Base-by-base conservation (phyloP, 2,329 filamentous ascomycete genomes). In the Neonectria faginata region DNA sequence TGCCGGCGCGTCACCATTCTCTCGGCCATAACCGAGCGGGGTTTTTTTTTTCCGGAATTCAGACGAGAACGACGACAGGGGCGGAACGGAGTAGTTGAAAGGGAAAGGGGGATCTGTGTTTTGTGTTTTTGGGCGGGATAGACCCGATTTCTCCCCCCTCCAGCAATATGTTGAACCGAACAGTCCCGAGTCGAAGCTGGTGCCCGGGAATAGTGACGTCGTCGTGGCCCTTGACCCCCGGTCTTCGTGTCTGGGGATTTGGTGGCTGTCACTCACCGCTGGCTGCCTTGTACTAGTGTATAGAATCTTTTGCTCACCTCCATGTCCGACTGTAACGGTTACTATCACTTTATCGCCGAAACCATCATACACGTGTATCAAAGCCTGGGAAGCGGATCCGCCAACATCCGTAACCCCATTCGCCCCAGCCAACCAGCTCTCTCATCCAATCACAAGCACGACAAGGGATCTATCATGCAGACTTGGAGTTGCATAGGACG, bases 251-350 rank as follows among this genome's bases (percentile, higher is more conserved):
- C 60, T 31, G 18, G 52, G 33, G 22, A 41, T 11, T 54, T 8
- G 11, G 39, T 54, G 53, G 36, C 52, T 62, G 56, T 67, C 62
- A 56, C 64, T 68, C 67, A 59, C 68, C 63, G 52, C 62, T 72
- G 64, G 67, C 64, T 61, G 63, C 69, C 70, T 72, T 79, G 77
- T 78, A 78, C 67, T 75, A 77, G 74, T 79, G 77, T 78, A 79
- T 78, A 79, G 75, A 79, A 67, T 67, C 48, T 65, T 69, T 66
- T 67, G 68, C 62, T 68, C 57, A 65, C 64, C 56, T 64, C 39
- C 51, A 45, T 45, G 25, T 51, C n/a, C 11, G n/a, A 18, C 39
- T 42, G n/a, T 18, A 9, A 20, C n/a, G 39, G 5, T 9, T 9
- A 16, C n/a, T 10, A 12, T 20, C 8, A 20, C 39, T 41, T 4